Base-by-base conservation (phyloP, 2,329 filamentous ascomycete genomes). In the Aspergillus aculeatus region DNA sequence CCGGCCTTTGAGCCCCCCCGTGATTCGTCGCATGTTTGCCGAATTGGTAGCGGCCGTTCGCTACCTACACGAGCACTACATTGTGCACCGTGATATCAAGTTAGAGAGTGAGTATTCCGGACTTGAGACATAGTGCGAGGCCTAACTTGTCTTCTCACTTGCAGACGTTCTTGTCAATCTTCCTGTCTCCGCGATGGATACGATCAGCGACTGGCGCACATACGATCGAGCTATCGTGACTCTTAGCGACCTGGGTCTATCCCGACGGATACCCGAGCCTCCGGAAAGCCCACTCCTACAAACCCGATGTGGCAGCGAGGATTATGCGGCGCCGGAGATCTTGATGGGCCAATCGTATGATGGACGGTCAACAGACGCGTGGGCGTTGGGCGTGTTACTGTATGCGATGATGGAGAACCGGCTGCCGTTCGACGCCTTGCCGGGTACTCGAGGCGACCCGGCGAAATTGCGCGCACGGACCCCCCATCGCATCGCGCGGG, bases 21-120 rank as follows among this genome's bases (percentile, higher is more conserved):
- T 98, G 11, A 82, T 97, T 52, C 85, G 91, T 65, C 86, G 95
- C 54, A 92, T 98, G 58, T 97, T 97, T 75, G 84, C 93, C 14
- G 95, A 99, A 75, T 77, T 98, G 64, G 88, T 98, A 24, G 88
- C 86, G 62, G 95, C 94, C 0, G 89, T 96, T 38, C 85, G 84
- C 59, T 97, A 98, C 78, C 81, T 99, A 52, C 95, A 99, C 75
- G 81, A 86, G 56, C 82, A 90, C 68, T 88, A 86, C 66, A 96
- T 99, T 72, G 94, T 98, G 56, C 95, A 99, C 74, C 87, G 95
- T 61, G 95, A 99, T 75, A 96, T 99, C 77, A 99, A 99, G 79
- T 87, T 99, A 60, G 95, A 99, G 82, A 99, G 91, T 95, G 84
- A 78, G 88, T 82, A 12, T 32, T n/a, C 2, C n/a, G 32, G 29